Conservation (phyloP, 2,329 filamentous ascomycete genomes). For the Fusarium longipes region DNA sequence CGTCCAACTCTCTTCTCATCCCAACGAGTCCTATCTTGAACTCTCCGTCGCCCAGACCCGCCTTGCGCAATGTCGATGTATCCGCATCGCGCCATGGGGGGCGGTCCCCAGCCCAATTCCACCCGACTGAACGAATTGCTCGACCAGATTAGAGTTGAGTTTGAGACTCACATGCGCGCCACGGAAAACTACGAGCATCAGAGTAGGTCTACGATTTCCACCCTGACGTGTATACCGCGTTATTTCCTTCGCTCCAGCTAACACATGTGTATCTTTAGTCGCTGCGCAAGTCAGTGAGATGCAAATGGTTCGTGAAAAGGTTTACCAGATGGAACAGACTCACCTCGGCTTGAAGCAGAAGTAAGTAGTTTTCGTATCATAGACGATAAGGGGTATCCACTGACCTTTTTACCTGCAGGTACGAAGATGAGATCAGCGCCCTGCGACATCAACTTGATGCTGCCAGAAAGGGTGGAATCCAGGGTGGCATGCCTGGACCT, state of each 20-base stretch:
- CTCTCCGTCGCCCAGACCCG: conserved; percentile 32
- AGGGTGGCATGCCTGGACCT: conserved; percentile 71
- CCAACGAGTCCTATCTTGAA: conserved; percentile 28
- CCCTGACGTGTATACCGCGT: conserved; percentile 14
- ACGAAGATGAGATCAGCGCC: conserved; percentile 89
- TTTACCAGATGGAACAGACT: conserved; percentile 90
- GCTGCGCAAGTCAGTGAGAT: conserved; percentile 93
- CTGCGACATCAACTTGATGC: conserved; percentile 88
- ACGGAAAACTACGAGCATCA: conserved; percentile 92
- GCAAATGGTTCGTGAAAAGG: conserved; percentile 91
- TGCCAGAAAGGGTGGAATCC: conserved; percentile 71
- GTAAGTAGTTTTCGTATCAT: conserved; percentile 63
- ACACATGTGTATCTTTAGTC: conserved; percentile 65
- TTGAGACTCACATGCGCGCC: conserved; percentile 84
- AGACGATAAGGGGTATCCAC: neutral
- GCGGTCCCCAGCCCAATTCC: conserved; percentile 67
- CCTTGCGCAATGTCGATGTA: conserved; percentile 78
- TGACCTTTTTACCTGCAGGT: conserved; percentile 65
- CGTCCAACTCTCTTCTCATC: conserved; percentile 6
- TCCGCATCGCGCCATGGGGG: conserved; percentile 86
- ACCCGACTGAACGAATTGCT: conserved; percentile 89
- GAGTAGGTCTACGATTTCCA: conserved; percentile 70
- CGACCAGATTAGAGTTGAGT: conserved; percentile 90
- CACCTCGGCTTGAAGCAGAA: conserved; percentile 91
- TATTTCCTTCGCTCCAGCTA: conserved; percentile 36